Conservation (phyloP, 1,284 basidiomycete genomes). For the Mycena sp. region DNA sequence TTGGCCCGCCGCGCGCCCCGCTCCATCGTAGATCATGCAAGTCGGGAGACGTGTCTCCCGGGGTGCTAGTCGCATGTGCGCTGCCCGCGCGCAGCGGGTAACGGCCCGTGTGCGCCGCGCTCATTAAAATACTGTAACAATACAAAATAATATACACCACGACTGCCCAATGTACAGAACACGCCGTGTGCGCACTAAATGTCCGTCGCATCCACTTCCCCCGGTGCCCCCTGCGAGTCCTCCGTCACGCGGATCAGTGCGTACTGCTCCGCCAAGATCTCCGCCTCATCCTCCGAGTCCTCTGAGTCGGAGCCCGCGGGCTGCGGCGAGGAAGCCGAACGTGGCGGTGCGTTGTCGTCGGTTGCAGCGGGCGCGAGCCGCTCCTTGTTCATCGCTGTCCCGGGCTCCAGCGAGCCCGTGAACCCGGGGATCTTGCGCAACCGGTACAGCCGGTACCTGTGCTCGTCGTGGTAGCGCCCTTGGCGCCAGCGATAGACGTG, state of each 20-base stretch:
- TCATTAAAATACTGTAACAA: too few species aligned
- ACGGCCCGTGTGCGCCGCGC: too few species aligned
- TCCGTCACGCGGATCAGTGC: neutral
- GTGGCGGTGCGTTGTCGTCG: too few species aligned
- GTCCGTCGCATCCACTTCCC: neutral
- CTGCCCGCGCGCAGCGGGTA: too few species aligned
- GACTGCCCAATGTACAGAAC: neutral
- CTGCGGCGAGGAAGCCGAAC: neutral
- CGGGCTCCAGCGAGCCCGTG: neutral
- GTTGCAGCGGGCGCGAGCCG: neutral
- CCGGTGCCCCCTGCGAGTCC: neutral
- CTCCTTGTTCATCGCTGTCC: neutral
- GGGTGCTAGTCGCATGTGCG: too few species aligned
- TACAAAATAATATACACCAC: neutral
- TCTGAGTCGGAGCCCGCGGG: neutral
- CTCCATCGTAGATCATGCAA: too few species aligned
- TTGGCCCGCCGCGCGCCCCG: too few species aligned
- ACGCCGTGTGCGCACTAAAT: neutral
- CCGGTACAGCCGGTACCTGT: neutral
- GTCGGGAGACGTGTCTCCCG: too few species aligned
- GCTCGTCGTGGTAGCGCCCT: neutral
- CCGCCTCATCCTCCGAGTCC: neutral
- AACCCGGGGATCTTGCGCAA: neutral
- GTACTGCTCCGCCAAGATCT: neutral
- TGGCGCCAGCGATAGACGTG: neutral